Conservation (phyloP, 2,329 filamentous ascomycete species). For the Trichophyton simii region DNA sequence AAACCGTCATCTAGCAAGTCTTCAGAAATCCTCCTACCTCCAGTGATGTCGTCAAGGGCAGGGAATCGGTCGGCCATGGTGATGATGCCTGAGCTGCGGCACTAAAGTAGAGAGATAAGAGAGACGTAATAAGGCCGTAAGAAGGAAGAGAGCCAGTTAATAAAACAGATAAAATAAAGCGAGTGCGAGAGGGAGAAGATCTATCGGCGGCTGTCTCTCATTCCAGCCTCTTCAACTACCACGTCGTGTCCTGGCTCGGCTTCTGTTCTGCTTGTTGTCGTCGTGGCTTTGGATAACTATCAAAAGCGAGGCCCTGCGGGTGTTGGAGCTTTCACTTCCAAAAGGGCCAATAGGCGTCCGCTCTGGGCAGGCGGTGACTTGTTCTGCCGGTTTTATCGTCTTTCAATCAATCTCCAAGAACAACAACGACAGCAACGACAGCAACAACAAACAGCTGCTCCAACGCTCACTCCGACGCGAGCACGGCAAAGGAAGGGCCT, state of each 20-base stretch:
- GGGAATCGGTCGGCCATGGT: conserved; percentile 67
- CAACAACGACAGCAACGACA: background rate
- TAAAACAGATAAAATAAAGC: background rate
- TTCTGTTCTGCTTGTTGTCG: background rate
- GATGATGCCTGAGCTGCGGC: background rate
- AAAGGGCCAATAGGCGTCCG: conserved; percentile 1
- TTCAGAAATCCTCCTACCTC: background rate
- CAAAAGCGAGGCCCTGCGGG: background rate
- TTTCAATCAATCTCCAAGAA: background rate
- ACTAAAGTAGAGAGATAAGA: conserved; percentile 6
- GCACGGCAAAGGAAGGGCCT: too few relatives aligned
- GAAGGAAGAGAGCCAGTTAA: background rate
- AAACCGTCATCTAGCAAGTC: background rate
- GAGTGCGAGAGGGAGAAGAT: background rate
- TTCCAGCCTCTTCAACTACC: background rate
- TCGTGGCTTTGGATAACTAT: background rate
- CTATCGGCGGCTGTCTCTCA: background rate
- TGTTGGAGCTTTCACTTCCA: background rate
- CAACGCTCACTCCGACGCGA: too few relatives aligned
- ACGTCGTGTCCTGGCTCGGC: background rate
- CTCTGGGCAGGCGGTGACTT: background rate
- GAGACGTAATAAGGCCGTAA: conserved; percentile 3
- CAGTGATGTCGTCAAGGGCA: conserved; percentile 60
- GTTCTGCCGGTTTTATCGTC: background rate
- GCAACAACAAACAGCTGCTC: background rate